Evolutionary conservation across 73 alveolate species (phyloP), one percentile per base, ranked within the genome.

Genomic region (Paramecium bursaria): DNA sequence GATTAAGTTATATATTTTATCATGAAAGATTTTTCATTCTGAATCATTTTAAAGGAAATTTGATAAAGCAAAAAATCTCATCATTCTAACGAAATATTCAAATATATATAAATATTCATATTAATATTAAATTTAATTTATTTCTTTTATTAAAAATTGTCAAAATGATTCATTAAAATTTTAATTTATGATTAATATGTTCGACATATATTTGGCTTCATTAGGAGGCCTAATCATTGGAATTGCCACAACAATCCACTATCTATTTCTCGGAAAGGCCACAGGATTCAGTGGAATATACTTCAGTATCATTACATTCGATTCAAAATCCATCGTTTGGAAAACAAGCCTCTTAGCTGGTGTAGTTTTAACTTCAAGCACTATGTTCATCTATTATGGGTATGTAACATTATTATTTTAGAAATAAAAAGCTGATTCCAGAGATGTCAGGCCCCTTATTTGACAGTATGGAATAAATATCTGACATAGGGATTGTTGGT

Each of bases 211-310:
- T 6, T 55, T 79, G 19, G 91, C 96, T 26, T 76, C 95, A 3
- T 47, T 94, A 52, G 99, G 99, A 14, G 99, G 99, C 22, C 35
- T 86, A 29, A 49, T 93, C 6, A 91, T 95, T 26, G 95, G 95
- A n/a, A 9, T 94, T 4, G 80, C 96, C 2, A 49, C 98, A 10
- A 55, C 98, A 15, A 44, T 92, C 27, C 94, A 95, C 85, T 74
- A 91, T 42, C 50, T 75, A 21, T 54, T 90, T 26, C 80, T 76
- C 17, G 99, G 99, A 2, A 94, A 93, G 88, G 86, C 92, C 11
- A 95, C 99, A 75, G 99, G 99, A 7, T 50, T 92, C 5, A 86
- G 96, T 75, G 98, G 97, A 15, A 76, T 87, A 14, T 48, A 91
- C 74, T 88, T 86, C 75, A 51, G 89, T 46, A 61, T 89, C 9